Base-by-base conservation (phyloP, 441 rosid species). In the Codiaeum variegatum region DNA sequence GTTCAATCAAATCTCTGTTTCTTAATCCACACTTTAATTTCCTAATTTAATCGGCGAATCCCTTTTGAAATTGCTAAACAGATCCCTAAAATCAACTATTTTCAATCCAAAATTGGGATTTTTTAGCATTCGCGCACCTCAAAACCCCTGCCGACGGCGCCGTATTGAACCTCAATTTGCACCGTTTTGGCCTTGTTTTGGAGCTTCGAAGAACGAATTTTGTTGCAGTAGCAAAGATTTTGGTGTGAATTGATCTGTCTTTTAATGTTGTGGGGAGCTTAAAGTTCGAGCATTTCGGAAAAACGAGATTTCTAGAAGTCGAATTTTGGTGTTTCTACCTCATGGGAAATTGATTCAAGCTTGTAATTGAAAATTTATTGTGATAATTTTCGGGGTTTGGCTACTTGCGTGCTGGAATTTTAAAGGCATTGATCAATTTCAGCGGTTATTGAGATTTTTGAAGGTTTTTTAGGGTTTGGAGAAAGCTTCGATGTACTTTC, bases 1-100 rank as follows among this genome's bases (percentile, higher is more conserved):
- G 62, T 23, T 31, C 74, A 71, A 82, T 79, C 81, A 70, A 81
- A 78, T 59, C 76, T 62, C 29, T 46, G 19, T 5, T 60, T 72
- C 68, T 64, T 75, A 69, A 51, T 73, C 73, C 71, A 40, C 70
- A 12, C 34, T 58, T 18, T 28, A 16, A 28, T 46, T 46, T 73
- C 21, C 26, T 42, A 19, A 5, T 19, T 71, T n/a, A 31, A 47
- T 47, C 24, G 31, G 8, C 46, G 23, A 62, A 40, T 23, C 21
- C 18, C 34, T 21, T 7, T 63, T 23, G 21, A 52, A 64, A 56
- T n/a, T 44, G 8, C n/a, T 52, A 42, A 18, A 66, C 58, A 24
- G 10, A 28, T 38, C 55, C 10, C 36, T 36, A 18, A 52, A 10
- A 5, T 3, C 32, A 6, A 13, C 19, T 11, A 29, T 34, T 29